Evolutionary conservation across 371 early-diverging fungal genomes (phyloP).

Genomic region (Mucor velutinosus): DNA sequence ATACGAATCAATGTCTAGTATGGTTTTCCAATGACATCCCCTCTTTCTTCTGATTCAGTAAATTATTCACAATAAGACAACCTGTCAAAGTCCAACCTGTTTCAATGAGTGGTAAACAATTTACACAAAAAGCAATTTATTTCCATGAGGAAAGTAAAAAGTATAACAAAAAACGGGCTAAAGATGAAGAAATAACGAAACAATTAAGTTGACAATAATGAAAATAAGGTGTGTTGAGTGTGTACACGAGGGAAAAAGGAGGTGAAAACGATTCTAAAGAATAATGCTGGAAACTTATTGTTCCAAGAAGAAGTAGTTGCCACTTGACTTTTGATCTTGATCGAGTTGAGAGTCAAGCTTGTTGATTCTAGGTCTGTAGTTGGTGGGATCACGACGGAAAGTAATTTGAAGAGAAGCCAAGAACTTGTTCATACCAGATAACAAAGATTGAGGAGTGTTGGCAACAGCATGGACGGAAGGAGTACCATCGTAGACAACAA

Average conservation of each 20-base stretch:
- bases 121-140: not conserved
- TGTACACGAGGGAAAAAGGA: not conserved
- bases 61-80: no score
- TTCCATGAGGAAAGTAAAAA: not conserved
- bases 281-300: constrained; percentile 38
- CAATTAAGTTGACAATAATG: not conserved
- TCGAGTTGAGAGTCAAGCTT: constrained; percentile 97
- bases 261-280: not conserved
- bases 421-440: constrained; percentile 99
- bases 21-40: no score
- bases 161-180: not conserved
- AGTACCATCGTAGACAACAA: constrained; percentile 97
- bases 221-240: not conserved
- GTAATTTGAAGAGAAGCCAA: constrained; percentile 96
- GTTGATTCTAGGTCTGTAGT: constrained; percentile 99
- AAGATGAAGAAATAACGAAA: not conserved
- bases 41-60: no score
- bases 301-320: constrained; percentile 95
- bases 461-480: constrained; percentile 93
- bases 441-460: constrained; percentile 86
- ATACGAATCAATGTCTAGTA: no score
- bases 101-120: not conserved
- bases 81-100: no score
- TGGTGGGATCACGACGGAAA: constrained; percentile 99
- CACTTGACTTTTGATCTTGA: constrained; percentile 95